Evolutionary conservation across 1,284 basidiomycete genomes (phyloP).

Genomic region (Tylopilus sp.): DNA sequence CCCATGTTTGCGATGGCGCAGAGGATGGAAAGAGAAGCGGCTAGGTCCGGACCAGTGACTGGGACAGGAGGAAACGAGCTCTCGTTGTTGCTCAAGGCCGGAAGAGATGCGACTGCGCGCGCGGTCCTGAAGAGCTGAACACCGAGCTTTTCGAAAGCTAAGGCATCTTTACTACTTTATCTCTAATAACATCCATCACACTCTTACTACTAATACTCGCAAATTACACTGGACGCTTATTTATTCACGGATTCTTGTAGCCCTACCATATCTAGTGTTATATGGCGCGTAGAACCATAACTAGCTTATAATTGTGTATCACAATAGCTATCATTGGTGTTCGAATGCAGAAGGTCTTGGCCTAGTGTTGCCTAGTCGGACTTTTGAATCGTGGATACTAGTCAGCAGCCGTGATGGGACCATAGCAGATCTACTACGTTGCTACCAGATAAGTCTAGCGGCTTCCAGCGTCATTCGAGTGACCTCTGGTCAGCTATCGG

Average conservation of each 20-base stretch:
- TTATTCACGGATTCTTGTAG: constrained; percentile 30
- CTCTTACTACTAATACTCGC: background rate
- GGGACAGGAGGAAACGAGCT: constrained; percentile 90
- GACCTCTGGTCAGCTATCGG: no score
- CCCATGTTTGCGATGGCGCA: constrained; percentile 55
- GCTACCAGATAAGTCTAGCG: no score
- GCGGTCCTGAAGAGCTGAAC: constrained; percentile 43
- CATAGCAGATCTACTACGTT: no score
- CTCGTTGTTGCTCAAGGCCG: constrained; percentile 78
- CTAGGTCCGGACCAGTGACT: constrained; percentile 47
- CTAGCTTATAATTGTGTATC: constrained; percentile 22
- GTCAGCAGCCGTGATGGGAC: no score
- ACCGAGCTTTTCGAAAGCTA: background rate
- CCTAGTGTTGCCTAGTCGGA: no score
- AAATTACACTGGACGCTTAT: constrained; percentile 21
- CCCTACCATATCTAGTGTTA: constrained; percentile 19
- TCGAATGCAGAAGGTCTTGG: background rate
- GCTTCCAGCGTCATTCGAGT: no score
- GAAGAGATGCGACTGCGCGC: constrained; percentile 81
- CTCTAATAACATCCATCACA: constrained; percentile 11
- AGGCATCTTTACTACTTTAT: constrained; percentile 12
- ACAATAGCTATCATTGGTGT: background rate
- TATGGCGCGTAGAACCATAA: constrained; percentile 4
- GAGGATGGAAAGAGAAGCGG: constrained; percentile 42
- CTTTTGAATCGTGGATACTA: no score